Conservation (phyloP, 108 stramenopile genomes). For the Nitzschia palea region DNA sequence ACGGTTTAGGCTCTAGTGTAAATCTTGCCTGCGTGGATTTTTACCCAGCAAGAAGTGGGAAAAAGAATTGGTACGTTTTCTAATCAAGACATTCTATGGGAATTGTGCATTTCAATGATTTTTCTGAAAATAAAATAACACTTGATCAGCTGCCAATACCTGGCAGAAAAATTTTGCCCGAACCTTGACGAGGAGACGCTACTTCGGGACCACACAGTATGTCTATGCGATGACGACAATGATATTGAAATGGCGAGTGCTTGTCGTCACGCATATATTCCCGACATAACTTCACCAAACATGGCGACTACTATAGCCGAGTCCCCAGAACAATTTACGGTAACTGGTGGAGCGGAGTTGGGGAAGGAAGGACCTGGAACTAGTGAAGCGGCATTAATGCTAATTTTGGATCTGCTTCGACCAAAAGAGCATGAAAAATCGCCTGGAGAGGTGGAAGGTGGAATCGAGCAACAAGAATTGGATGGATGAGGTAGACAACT, state of each 20-base stretch:
- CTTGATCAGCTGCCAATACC: constrained; percentile 55
- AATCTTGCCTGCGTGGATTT: constrained; percentile 80
- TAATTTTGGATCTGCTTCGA: constrained; percentile 2
- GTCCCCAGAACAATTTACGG: constrained; percentile 36
- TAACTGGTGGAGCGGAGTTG: background rate
- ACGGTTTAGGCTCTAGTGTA: constrained; percentile 45
- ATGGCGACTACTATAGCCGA: constrained; percentile 28
- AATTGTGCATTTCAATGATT: no score
- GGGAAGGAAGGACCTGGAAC: background rate
- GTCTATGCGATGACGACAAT: constrained; percentile 88
- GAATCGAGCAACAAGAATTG: no score
- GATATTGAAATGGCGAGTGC: constrained; percentile 86
- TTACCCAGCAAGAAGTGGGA: constrained; percentile 70
- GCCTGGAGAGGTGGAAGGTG: no score
- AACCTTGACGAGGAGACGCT: constrained; percentile 4
- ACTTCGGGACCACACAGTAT: constrained; percentile 46
- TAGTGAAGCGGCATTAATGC: background rate
- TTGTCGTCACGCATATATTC: constrained; percentile 67
- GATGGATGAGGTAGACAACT: no score
- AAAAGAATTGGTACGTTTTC: constrained; percentile 68
- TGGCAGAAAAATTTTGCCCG: constrained; percentile 43
- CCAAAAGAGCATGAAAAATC: no score
- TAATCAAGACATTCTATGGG: no score
- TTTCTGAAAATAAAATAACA: no score
- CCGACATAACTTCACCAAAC: constrained; percentile 56